A percentile compares a stretch with the other conserved stretches of the same genome.
These are phyloP conservation scores for Madurella fahalii DNA, from an alignment of 2,329 filamentous ascomycete genomes.

Conservation along the genomic window DNA sequence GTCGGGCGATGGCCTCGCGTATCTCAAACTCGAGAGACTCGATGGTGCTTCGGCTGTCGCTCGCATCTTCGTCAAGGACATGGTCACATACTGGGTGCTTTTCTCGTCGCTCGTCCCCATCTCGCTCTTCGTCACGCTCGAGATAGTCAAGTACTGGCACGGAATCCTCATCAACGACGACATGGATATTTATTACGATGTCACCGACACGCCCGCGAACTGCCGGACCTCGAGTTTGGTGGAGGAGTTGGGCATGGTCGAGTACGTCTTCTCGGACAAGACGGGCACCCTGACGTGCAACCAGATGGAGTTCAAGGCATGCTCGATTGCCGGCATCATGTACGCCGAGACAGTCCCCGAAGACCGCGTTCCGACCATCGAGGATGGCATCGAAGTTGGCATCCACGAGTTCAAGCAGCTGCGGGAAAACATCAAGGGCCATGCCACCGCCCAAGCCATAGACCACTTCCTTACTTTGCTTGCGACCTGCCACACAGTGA, in stretches of 20 bases:
- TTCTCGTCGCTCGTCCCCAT: conserved; percentile 97
- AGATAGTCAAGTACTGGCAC: conserved; percentile 97
- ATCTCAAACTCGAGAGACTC: conserved; percentile 64
- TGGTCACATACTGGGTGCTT: conserved; percentile 97
- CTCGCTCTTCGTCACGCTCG: conserved; percentile 94
- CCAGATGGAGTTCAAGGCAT: conserved; percentile 97
- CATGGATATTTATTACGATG: conserved; percentile 95
- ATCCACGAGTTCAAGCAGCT: conserved; percentile 82
- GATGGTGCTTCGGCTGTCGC: conserved; percentile 54
- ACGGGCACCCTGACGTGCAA: conserved; percentile 97
- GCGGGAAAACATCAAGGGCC: conserved; percentile 60
- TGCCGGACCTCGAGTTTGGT: conserved; percentile 95
- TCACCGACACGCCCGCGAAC: conserved; percentile 90
- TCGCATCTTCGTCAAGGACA: conserved; percentile 83
- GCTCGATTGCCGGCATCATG: conserved; percentile 86
- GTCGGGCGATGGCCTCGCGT: conserved; percentile 59
- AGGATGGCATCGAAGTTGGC: conserved; percentile 72
- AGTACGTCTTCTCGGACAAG: conserved; percentile 98
- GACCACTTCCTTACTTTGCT: conserved; percentile 85
- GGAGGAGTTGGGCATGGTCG: conserved; percentile 95
- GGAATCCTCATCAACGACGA: conserved; percentile 98
- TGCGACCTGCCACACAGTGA: conserved; percentile 92
- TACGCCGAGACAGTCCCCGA: conserved; percentile 91
- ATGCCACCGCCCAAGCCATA: conserved; percentile 49
- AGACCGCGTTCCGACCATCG: conserved; percentile 74